These are phyloP conservation scores for Salix suchowensis DNA, from an alignment of 345 rosid genomes.

Conservation along the genomic window DNA sequence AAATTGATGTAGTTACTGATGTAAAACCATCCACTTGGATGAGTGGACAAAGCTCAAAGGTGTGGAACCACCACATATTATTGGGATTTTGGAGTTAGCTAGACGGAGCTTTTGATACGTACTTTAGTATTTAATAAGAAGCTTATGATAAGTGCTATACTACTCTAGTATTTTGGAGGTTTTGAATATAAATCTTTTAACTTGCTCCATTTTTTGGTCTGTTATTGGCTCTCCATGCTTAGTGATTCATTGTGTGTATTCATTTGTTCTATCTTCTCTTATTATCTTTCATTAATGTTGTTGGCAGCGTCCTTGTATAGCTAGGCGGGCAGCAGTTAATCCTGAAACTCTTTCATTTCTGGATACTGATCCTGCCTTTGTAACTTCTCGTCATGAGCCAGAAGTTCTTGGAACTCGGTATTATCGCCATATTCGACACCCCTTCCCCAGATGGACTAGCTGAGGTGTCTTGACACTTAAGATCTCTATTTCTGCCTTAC, in stretches of 20 bases:
- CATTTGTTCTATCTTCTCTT: neutral
- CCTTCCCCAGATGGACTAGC: constrained; percentile 81
- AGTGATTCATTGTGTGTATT: neutral
- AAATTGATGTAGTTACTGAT: neutral
- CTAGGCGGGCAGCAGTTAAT: constrained; percentile 36
- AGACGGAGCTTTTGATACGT: constrained; percentile 19
- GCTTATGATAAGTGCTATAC: neutral
- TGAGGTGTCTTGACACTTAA: constrained; percentile 45
- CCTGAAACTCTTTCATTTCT: constrained; percentile 41
- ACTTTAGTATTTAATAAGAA: constrained; percentile 6
- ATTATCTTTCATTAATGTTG: constrained; percentile 7
- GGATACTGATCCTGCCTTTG: constrained; percentile 42
- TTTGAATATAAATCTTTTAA: neutral
- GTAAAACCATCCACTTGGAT: constrained; percentile 13
- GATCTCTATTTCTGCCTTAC: neutral
- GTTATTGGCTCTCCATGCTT: neutral
- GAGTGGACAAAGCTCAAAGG: neutral
- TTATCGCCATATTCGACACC: constrained; percentile 65
- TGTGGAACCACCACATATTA: constrained; percentile 9
- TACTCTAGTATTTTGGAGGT: neutral
- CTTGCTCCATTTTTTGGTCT: neutral
- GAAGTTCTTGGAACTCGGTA: constrained; percentile 50
- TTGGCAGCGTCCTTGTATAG: constrained; percentile 49
- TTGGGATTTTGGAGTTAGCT: constrained; percentile 1
- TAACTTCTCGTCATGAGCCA: constrained; percentile 34